Percentiles rank a stretch among this genome's conserved stretches.
Conservation (phyloP, 257 asterid species). For the Apocynum venetum region DNA sequence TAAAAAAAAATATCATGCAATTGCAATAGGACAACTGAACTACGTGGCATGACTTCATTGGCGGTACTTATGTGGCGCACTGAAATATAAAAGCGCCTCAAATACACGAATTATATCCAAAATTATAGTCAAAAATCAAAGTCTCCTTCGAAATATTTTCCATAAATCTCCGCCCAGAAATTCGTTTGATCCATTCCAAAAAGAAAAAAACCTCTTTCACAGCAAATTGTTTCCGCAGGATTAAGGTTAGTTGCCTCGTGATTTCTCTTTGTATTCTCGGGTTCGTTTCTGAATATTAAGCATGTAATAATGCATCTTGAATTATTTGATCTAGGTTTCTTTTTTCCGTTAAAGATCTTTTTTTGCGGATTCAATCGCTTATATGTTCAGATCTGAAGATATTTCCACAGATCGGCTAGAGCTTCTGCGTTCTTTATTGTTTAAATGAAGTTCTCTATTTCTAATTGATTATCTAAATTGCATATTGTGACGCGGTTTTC, state of each 20-base stretch:
- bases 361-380: neutral
- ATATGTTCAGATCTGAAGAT: neutral
- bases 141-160: neutral
- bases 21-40: too few species aligned
- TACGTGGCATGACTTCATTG: slow-evolving; percentile 8
- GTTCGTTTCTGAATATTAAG: neutral
- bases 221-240: neutral
- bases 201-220: neutral
- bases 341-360: neutral
- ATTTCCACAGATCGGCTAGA: neutral
- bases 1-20: too few species aligned
- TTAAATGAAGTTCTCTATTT: neutral
- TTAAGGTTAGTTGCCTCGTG: slow-evolving; percentile 2
- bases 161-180: neutral
- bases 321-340: neutral
- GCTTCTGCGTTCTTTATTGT: neutral
- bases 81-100: neutral
- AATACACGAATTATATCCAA: neutral
- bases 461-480: neutral
- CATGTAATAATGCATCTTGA: neutral
- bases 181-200: neutral
- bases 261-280: neutral
- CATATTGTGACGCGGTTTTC: neutral
- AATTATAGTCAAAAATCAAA: neutral
- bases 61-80: slow-evolving; percentile 7